phyloP scores from a whole-genome alignment of 2,329 filamentous ascomycete species.

The Aspergillus bombycis region DNA sequence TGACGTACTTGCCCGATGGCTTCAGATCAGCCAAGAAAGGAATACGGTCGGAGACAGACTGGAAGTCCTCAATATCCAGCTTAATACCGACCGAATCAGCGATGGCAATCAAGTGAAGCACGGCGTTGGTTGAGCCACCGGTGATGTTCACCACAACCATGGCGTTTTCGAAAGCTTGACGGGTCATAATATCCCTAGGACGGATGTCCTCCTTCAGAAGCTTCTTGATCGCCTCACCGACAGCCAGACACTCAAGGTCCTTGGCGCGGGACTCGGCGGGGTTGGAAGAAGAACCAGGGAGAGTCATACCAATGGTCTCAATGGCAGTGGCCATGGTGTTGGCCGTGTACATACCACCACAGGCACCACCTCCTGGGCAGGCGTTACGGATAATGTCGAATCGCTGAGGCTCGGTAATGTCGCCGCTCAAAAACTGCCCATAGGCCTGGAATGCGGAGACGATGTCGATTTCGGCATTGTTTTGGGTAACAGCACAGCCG shows the following conservation, averaged over 20 bases:
- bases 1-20: slow-evolving; percentile 70
- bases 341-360: slow-evolving; percentile 82
- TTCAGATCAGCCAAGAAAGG: slow-evolving; percentile 83
- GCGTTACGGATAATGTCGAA: slow-evolving; percentile 95
- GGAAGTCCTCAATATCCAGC: slow-evolving; percentile 84
- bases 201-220: slow-evolving; percentile 76
- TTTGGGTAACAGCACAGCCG: slow-evolving; percentile 76
- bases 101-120: slow-evolving; percentile 82
- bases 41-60: slow-evolving; percentile 75
- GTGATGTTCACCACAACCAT: slow-evolving; percentile 83
- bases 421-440: slow-evolving; percentile 87
- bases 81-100: slow-evolving; percentile 80
- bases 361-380: slow-evolving; percentile 81
- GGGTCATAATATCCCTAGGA: slow-evolving; percentile 77
- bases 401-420: slow-evolving; percentile 87
- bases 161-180: slow-evolving; percentile 80
- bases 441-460: slow-evolving; percentile 98
- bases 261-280: slow-evolving; percentile 75
- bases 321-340: slow-evolving; percentile 78
- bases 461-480: slow-evolving; percentile 81
- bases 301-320: slow-evolving; percentile 73
- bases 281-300: slow-evolving; percentile 80
- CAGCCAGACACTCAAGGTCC: slow-evolving; percentile 69
- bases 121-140: slow-evolving; percentile 82
- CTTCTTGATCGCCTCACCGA: slow-evolving; percentile 74